phyloP scores from a whole-genome alignment of 306 rosid genomes.

The Glycyrrhiza uralensis region DNA sequence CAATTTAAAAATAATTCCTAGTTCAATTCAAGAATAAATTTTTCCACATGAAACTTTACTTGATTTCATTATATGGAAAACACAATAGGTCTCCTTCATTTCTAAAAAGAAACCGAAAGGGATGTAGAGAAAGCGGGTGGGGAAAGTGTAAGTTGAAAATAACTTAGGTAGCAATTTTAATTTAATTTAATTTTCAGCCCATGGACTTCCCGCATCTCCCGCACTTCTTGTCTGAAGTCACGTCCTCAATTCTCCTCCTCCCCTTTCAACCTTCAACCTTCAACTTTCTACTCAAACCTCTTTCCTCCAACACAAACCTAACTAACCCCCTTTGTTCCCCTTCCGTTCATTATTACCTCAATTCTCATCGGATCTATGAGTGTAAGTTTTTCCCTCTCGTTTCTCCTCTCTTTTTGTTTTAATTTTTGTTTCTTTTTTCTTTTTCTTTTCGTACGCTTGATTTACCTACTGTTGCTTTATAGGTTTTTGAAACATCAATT shows the following conservation, averaged over 20 bases:
- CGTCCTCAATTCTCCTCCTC: not conserved
- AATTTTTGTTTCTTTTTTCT: not conserved
- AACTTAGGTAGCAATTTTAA: too few relatives aligned
- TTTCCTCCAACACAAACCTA: constrained; percentile 4
- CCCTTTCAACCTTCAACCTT: constrained; percentile 18
- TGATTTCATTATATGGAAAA: too few relatives aligned
- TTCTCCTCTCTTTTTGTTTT: not conserved
- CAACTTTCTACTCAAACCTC: constrained; percentile 27
- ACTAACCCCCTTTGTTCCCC: not conserved
- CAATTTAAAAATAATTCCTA: too few relatives aligned
- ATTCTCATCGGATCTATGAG: constrained; percentile 15
- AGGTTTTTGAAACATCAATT: not conserved
- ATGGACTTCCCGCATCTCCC: constrained; percentile 10
- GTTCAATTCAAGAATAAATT: too few relatives aligned
- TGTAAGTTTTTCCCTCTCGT: not conserved
- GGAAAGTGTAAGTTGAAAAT: too few relatives aligned
- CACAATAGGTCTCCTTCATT: too few relatives aligned
- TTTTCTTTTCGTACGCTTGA: not conserved
- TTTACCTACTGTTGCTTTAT: not conserved
- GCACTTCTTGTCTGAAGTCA: not conserved
- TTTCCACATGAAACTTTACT: too few relatives aligned
- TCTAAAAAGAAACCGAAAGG: too few relatives aligned
- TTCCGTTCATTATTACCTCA: not conserved
- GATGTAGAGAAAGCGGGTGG: too few relatives aligned
- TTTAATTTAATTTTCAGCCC: not conserved